Percentiles rank a stretch among this genome's conserved stretches.
Conservation (phyloP, 2,329 filamentous ascomycete species). For the Byssoonygena ceratinophila region DNA sequence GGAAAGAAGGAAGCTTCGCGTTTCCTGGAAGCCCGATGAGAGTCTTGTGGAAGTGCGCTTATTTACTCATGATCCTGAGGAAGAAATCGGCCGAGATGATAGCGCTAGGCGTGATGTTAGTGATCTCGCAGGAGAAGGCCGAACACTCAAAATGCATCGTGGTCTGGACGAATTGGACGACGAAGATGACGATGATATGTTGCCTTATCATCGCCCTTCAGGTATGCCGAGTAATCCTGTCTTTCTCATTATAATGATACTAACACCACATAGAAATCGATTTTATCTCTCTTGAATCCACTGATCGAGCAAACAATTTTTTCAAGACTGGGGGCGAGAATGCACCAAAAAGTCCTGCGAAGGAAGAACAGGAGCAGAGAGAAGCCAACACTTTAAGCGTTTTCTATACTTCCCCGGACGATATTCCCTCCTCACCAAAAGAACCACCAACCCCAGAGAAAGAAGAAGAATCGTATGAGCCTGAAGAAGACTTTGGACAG, state of each 20-base stretch:
- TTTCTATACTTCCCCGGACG: slow-evolving; percentile 37
- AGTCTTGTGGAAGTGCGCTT: slow-evolving; percentile 47
- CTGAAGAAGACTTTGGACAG: slow-evolving; percentile 35
- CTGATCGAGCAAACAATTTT: slow-evolving; percentile 31
- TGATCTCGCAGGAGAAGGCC: slow-evolving; percentile 49
- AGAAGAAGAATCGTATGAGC: slow-evolving; percentile 28
- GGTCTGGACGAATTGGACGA: slow-evolving; percentile 51
- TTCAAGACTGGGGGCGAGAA: slow-evolving; percentile 35
- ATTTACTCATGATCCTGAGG: slow-evolving; percentile 54
- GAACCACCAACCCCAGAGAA: slow-evolving; percentile 33
- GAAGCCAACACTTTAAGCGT: slow-evolving; percentile 41
- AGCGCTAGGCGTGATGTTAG: slow-evolving; percentile 49
- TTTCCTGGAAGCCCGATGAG: slow-evolving; percentile 50
- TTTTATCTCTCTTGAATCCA: slow-evolving; percentile 26
- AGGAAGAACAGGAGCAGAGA: slow-evolving; percentile 36
- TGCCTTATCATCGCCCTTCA: slow-evolving; percentile 27
- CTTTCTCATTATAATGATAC: background rate
- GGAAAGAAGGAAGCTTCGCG: slow-evolving; percentile 49
- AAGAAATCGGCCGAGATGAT: slow-evolving; percentile 50
- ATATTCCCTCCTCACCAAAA: slow-evolving; percentile 39
- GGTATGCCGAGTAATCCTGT: slow-evolving; percentile 23
- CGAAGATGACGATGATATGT: slow-evolving; percentile 43
- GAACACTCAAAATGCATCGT: slow-evolving; percentile 42
- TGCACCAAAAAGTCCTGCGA: slow-evolving; percentile 33
- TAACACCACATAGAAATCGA: slow-evolving; percentile 30